A percentile compares a stretch with the other conserved stretches of the same genome.
Conservation (phyloP, 139 green algal species). For the Asterochloris erici region DNA sequence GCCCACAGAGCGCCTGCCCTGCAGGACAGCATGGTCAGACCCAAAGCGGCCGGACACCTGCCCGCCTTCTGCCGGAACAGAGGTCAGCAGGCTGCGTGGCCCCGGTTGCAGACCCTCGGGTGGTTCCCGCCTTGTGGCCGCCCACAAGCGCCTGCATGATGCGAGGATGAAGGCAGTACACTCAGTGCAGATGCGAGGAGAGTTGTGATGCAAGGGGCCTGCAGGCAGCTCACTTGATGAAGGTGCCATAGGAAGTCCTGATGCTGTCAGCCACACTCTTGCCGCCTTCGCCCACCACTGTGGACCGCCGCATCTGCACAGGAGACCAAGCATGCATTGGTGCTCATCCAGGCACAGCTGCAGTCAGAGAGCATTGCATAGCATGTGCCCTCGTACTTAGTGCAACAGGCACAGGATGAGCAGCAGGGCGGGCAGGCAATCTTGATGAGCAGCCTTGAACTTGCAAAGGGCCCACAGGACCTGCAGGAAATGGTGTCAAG, state of each 20-base stretch:
- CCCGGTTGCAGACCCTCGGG: background rate
- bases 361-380: no score
- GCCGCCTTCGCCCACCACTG: conserved; percentile 65
- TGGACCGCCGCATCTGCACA: conserved; percentile 72
- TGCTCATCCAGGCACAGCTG: no score
- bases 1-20: background rate
- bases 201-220: background rate
- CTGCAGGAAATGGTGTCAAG: no score
- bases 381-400: no score
- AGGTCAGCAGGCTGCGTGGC: background rate
- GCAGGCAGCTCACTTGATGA: conserved; percentile 47
- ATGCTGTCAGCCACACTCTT: conserved; percentile 55
- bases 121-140: background rate
- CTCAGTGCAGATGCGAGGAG: background rate
- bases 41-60: background rate
- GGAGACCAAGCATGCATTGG: no score
- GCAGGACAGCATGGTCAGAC: background rate
- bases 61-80: background rate
- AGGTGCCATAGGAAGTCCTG: conserved; percentile 77
- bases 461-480: no score
- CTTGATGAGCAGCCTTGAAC: no score
- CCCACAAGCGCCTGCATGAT: background rate
- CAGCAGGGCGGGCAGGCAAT: no score
- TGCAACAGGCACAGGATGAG: no score
- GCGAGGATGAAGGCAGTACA: background rate